A percentile compares a stretch with the other conserved stretches of the same genome.
Evolutionary conservation across 2,329 filamentous ascomycete genomes (phyloP).

Genomic region (Penicillium sp.): DNA sequence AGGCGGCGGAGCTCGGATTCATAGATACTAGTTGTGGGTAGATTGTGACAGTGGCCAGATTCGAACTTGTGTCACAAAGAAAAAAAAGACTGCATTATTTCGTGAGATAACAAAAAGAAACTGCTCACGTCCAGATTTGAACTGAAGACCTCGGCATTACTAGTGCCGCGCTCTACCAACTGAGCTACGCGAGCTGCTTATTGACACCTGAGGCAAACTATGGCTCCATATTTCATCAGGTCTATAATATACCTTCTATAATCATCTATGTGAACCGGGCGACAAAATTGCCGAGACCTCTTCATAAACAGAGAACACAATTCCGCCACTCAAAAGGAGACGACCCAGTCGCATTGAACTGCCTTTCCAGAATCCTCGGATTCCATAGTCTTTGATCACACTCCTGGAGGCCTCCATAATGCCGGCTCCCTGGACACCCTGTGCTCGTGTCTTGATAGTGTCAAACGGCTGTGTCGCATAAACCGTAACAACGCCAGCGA

Average conservation of each 20-base stretch:
- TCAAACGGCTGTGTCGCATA: conserved; percentile 31
- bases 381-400: conserved; percentile 58
- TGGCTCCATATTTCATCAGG: neutral
- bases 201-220: too few relatives aligned
- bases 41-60: too few relatives aligned
- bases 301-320: conserved; percentile 65
- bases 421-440: conserved; percentile 59
- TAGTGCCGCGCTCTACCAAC: neutral
- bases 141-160: too few relatives aligned
- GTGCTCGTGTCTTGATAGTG: conserved; percentile 58
- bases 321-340: conserved; percentile 66
- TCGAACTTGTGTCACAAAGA: too few relatives aligned
- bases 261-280: neutral
- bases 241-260: neutral
- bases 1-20: too few relatives aligned
- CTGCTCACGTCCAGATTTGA: too few relatives aligned
- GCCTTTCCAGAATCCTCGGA: conserved; percentile 65
- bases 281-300: conserved; percentile 45
- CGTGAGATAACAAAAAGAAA: too few relatives aligned
- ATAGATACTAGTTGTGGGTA: too few relatives aligned
- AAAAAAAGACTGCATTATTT: too few relatives aligned
- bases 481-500: conserved; percentile 58
- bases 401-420: conserved; percentile 58
- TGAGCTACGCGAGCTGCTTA: neutral
- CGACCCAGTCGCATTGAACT: conserved; percentile 67